Evolutionary conservation across 2,329 filamentous ascomycete genomes (phyloP), one percentile per base, ranked within the genome.

Genomic region (Dryadomyces quercus-mongolicae): DNA sequence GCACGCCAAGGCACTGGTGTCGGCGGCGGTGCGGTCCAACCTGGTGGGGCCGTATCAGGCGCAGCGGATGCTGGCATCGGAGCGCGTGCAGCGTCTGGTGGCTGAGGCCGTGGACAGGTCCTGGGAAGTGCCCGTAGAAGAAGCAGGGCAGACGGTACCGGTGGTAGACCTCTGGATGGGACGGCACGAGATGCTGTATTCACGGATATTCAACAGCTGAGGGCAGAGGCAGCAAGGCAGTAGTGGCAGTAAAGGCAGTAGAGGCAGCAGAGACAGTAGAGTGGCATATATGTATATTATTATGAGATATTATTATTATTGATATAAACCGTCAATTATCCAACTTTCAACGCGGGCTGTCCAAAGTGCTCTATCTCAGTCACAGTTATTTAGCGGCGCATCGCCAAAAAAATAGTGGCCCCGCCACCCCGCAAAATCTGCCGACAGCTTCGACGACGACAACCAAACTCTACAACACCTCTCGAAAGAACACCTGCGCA

Each of bases 81-180:
- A 62, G 20, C 71, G 74, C 56, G 72, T 88, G 54, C 80, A 81
- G 67, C 65, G 63, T 2, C 70, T 80, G 61, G 79, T 92, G 22
- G 67, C 72, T 22, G 71, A 67, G 2, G 74, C 81, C 55, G 74
- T 91, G 9, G 71, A 75, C 51, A 69, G 77, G 55, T 82, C 84
- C 62, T 84, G 79, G 79, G 61, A 73, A 15, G 79, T 73, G 55
- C 66, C 62, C 1, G 71, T 84, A 0, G 82, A 86, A 55, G 77
- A 84, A 58, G 86, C 87, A 3, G 86, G 84, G 5, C 86, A 92
- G 71, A 82, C 74, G 54, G 82, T 89, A 58, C 88, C 88, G 1
- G 77, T 83, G 1, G 82, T 92, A 78, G 88, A 93, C 70, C 66
- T 93, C 36, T 93, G 88, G 87, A 76, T 90, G 63, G 88, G 88